These are phyloP conservation scores for Fusarium sp. DNA, from an alignment of 2,329 filamentous ascomycete species.

Conservation along the genomic window DNA sequence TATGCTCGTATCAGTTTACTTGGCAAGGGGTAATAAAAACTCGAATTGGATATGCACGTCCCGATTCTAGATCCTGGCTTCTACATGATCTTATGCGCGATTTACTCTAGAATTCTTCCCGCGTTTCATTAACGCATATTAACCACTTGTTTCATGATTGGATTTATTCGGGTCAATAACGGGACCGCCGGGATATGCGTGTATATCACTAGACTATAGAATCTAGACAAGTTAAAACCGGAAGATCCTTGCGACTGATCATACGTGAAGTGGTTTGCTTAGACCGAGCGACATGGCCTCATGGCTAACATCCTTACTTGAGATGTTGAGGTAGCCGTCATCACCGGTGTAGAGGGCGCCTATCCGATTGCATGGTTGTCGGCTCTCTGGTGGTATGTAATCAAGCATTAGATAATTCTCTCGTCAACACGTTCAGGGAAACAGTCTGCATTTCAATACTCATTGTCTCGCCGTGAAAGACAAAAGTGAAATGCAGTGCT, in stretches of 20 bases:
- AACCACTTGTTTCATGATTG: neutral
- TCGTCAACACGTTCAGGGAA: fast-evolving
- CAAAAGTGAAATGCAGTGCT: neutral
- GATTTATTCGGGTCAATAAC: neutral
- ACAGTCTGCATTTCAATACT: fast-evolving
- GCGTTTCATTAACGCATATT: neutral
- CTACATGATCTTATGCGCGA: constrained; percentile 16
- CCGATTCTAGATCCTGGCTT: neutral
- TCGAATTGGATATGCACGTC: constrained; percentile 20
- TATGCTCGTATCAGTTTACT: neutral
- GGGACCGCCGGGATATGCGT: neutral
- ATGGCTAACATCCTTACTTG: neutral
- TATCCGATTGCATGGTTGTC: neutral
- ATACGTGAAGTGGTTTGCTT: neutral
- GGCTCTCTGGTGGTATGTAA: fast-evolving
- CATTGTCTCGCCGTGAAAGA: fast-evolving
- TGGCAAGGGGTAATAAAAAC: constrained; percentile 1
- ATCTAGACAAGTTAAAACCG: neutral
- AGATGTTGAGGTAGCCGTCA: fast-evolving
- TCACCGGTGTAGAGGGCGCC: fast-evolving
- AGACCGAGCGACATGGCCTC: fast-evolving
- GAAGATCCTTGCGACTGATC: neutral
- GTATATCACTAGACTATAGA: neutral
- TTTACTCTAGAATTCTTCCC: constrained; percentile 33
- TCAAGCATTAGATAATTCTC: neutral